Evolutionary conservation across 495 filamentous ascomycete species (phyloP).

Genomic region (Talaromyces stipitatus): DNA sequence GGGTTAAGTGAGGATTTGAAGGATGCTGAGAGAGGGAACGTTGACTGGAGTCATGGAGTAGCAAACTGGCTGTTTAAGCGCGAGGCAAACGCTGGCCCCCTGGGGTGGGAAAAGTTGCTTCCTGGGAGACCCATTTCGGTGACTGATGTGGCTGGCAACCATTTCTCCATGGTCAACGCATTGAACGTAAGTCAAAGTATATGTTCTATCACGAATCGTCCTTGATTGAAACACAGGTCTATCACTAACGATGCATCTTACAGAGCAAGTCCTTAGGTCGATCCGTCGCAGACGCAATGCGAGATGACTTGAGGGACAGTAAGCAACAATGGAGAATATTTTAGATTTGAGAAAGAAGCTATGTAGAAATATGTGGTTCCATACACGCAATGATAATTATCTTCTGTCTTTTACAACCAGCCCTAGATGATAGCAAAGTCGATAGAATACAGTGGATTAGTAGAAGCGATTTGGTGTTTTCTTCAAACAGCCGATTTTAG

Average conservation of each 20-base stretch:
- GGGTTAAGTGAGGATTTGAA: slow-evolving; percentile 46
- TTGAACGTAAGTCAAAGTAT: background rate
- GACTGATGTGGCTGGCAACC: background rate
- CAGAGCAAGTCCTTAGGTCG: background rate
- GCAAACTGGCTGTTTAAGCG: slow-evolving; percentile 16
- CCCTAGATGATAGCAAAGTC: too few relatives aligned
- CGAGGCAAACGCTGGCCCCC: background rate
- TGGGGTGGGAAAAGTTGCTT: slow-evolving; percentile 62
- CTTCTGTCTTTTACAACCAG: too few relatives aligned
- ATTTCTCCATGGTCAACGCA: slow-evolving; percentile 5
- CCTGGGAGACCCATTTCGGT: slow-evolving; percentile 47
- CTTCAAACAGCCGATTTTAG: too few relatives aligned
- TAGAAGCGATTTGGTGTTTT: too few relatives aligned
- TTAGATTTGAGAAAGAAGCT: background rate
- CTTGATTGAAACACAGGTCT: background rate
- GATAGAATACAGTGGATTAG: too few relatives aligned
- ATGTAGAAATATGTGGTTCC: too few relatives aligned
- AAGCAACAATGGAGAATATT: background rate
- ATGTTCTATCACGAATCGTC: background rate
- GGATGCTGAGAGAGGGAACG: slow-evolving; percentile 64
- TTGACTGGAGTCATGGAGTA: slow-evolving; percentile 68
- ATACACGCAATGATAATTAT: background rate
- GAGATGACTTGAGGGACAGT: background rate
- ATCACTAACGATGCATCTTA: background rate
- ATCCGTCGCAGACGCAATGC: background rate